Conservation (phyloP, 2,329 filamentous ascomycete genomes). For the Ceratocystis albifundus region DNA sequence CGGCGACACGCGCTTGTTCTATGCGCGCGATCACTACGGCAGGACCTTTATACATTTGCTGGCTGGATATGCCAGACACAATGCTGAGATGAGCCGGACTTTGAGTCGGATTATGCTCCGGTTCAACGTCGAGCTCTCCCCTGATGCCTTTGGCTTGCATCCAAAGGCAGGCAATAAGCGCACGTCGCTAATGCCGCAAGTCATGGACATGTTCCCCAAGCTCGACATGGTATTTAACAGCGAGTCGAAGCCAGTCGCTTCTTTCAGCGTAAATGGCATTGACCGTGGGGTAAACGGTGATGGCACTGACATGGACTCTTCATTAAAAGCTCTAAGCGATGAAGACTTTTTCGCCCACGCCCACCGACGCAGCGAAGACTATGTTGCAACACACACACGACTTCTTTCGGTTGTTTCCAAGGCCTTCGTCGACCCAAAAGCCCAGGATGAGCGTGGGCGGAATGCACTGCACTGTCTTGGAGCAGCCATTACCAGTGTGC, state of each 20-base stretch:
- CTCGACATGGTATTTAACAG: background rate
- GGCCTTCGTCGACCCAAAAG: constrained; percentile 24
- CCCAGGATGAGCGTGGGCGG: constrained; percentile 37
- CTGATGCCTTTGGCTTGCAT: constrained; percentile 40
- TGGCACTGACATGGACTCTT: background rate
- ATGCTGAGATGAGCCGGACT: background rate
- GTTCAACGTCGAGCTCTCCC: constrained; percentile 29
- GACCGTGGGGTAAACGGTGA: background rate
- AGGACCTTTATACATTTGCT: constrained; percentile 43
- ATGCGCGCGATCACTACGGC: constrained; percentile 39
- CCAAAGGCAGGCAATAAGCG: constrained; percentile 24
- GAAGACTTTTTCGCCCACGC: constrained; percentile 9
- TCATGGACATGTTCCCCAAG: background rate
- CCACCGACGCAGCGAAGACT: constrained; percentile 18
- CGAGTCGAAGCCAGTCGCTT: background rate
- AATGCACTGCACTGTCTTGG: constrained; percentile 50
- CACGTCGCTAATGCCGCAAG: background rate
- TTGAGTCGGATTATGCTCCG: constrained; percentile 30
- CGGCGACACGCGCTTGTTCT: constrained; percentile 27
- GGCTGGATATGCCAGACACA: background rate
- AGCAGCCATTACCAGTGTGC: constrained; percentile 37
- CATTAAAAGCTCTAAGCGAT: constrained; percentile 12
- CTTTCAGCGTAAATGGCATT: background rate
- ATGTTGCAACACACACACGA: constrained; percentile 21
- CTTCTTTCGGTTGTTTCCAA: constrained; percentile 25